phyloP scores from a whole-genome alignment of 257 asterid genomes.

The Solanum medicagineum region DNA sequence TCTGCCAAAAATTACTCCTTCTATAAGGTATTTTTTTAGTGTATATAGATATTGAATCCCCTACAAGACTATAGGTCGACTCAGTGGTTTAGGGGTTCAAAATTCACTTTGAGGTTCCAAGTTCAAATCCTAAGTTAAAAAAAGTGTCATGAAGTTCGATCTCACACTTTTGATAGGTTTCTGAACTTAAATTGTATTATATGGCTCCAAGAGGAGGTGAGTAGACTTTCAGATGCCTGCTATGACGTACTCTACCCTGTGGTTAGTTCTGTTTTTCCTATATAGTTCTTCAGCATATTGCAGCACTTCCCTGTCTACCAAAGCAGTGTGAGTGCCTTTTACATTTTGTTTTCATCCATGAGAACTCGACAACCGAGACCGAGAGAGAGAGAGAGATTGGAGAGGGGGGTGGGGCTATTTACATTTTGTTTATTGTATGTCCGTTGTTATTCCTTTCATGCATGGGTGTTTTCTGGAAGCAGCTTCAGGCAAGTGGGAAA shows the following conservation, averaged over 20 bases:
- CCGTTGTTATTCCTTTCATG: neutral
- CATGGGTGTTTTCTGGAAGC: neutral
- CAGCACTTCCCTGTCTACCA: neutral
- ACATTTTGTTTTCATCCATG: neutral
- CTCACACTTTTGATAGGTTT: neutral
- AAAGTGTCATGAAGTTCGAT: neutral
- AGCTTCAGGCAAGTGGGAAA: neutral
- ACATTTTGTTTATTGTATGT: neutral
- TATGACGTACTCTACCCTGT: neutral
- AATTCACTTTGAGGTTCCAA: too few species aligned
- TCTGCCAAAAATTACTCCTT: too few species aligned
- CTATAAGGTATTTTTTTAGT: too few species aligned
- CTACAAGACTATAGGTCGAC: too few species aligned
- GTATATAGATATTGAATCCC: too few species aligned
- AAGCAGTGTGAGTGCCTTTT: neutral
- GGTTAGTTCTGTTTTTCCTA: neutral
- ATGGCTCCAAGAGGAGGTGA: neutral
- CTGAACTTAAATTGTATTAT: neutral
- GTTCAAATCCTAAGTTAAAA: neutral
- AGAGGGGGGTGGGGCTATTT: neutral
- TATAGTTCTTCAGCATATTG: neutral
- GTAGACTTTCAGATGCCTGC: neutral
- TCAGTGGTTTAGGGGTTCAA: too few species aligned
- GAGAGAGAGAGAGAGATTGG: neutral
- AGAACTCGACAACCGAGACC: neutral